These are phyloP conservation scores for Escallonia herrerae DNA, from an alignment of 129 eudicot genomes.

Conservation along the genomic window DNA sequence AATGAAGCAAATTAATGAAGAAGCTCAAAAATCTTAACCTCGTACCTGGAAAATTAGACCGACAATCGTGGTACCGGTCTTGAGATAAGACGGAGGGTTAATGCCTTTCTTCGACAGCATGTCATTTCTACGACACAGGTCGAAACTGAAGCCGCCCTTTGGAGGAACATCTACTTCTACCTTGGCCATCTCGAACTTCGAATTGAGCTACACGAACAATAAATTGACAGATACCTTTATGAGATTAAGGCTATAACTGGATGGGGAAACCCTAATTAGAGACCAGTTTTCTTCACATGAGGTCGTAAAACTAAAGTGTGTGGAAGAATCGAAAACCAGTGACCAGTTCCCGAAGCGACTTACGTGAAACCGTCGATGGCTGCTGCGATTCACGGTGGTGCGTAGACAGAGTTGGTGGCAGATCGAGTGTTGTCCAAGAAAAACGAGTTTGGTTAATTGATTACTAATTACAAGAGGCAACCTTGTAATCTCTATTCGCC, in stretches of 20 bases:
- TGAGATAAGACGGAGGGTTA: constrained; percentile 50
- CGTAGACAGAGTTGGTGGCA: too few relatives aligned
- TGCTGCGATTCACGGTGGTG: too few relatives aligned
- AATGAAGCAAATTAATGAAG: background rate
- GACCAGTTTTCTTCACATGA: too few relatives aligned
- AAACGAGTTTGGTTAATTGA: too few relatives aligned
- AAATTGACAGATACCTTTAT: background rate
- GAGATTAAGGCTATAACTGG: background rate
- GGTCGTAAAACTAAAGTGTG: too few relatives aligned
- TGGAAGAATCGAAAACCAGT: too few relatives aligned
- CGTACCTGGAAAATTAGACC: constrained; percentile 76
- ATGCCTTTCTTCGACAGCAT: constrained; percentile 69
- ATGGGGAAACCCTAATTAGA: too few relatives aligned
- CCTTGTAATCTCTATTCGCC: too few relatives aligned
- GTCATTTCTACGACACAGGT: constrained; percentile 79
- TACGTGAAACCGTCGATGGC: too few relatives aligned
- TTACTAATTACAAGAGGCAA: too few relatives aligned
- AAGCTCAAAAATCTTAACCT: background rate
- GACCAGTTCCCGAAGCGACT: too few relatives aligned
- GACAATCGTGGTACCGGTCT: constrained; percentile 93
- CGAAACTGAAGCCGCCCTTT: constrained; percentile 81
- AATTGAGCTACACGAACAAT: background rate
- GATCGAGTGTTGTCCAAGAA: too few relatives aligned
- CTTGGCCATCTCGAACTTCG: constrained; percentile 32
- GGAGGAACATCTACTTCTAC: constrained; percentile 37